Base-by-base conservation (phyloP, 2,329 filamentous ascomycete genomes). In the Lomentospora prolificans region DNA sequence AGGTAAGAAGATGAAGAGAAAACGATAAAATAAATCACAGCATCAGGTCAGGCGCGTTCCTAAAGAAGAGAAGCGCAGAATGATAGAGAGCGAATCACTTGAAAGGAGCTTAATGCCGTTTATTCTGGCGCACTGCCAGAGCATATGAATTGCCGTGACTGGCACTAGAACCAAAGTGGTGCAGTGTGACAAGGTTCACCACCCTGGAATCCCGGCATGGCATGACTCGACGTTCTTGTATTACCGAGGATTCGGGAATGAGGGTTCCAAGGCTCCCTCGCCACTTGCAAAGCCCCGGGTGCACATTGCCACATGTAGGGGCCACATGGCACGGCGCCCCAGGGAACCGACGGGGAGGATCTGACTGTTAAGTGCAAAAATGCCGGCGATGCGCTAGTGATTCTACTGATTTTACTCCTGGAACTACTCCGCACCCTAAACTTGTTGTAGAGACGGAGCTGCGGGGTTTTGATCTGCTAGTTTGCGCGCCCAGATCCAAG, bases 371-470 rank as follows among this genome's bases (percentile, higher is more conserved):
- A 9, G 17, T 19, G 17, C 19, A 44, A 24, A 44, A 53, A 39
- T 53, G 51, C 51, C 51, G 51, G 31, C 7, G 30, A 9, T 12
- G 31, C 36, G 17, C 31, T 27, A 14, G 31, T 25, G 51, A 48
- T 48, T 48, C n/a, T 22, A 48, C 17, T 48, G 44, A 48, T 48
- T 25, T 48, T 48, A 48, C 44, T 30, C n/a, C 19, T 52, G n/a
- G 41, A 33, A 17, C 41, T 50, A 50, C 53, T 55, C 53, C 53
- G 53, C 53, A 55, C 53, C 10, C 53, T 55, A 55, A 50, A 10
- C 44, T 33, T 14, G 27, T 27, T 52, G 28, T 4, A 51, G 50
- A 28, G 8, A 19, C 17, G 31, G 51, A 31, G 52, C 19, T 31
- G 36, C 51, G 33, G 24, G 24, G 30, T 25, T 53, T 9, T 14